Base-by-base conservation (phyloP, 495 filamentous ascomycete species). In the Ascodesmis nigricans region DNA sequence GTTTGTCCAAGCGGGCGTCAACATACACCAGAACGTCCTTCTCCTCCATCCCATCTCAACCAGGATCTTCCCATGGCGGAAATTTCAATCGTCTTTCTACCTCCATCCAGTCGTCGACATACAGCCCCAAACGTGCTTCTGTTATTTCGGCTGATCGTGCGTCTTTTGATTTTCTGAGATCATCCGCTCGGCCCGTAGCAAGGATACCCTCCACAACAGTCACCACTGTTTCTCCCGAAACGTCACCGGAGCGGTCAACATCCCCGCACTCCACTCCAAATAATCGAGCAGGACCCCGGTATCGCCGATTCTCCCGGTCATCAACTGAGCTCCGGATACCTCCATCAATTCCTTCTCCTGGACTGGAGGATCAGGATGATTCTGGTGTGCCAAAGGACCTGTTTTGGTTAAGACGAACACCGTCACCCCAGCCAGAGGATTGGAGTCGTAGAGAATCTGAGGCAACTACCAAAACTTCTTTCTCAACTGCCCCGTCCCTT, bases 211-310 rank as follows among this genome's bases (percentile, higher is more conserved):
- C 39, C 20, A 45, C n/a, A 9, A 15, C 41, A 11, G 37, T 40
- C 24, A 29, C 37, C 2, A 46, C 44, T 17, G 21, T 35, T 31
- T 47, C 48, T 22, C 48, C 48, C 20, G 48, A 52, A 16, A 52
- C 48, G 4, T 53, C 49, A 3, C 48, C 48, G 25, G 48, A 52
- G 19, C 46, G 47, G 13, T 46, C 46, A 22, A 50, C 39, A 17
- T 50, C 40, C 29, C 38, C 45, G 5, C 45, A 38, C 16, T 38
- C 36, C 6, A 46, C 22, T 3, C 20, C 44, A n/a, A 31, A 38
- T 22, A 6, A 6, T 11, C 6, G 23, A 11, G 23, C 6, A 25
- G 6, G 6, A 6, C 11, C 23, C 23, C 6, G 6, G 23, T 7
- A 15, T 6, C 31, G 6, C 31, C 31, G 31, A 13, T n/a, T 18